Evolutionary conservation across 306 rosid species (phyloP), one percentile per base, ranked within the genome.

Genomic region (Pyrus betulifolia): DNA sequence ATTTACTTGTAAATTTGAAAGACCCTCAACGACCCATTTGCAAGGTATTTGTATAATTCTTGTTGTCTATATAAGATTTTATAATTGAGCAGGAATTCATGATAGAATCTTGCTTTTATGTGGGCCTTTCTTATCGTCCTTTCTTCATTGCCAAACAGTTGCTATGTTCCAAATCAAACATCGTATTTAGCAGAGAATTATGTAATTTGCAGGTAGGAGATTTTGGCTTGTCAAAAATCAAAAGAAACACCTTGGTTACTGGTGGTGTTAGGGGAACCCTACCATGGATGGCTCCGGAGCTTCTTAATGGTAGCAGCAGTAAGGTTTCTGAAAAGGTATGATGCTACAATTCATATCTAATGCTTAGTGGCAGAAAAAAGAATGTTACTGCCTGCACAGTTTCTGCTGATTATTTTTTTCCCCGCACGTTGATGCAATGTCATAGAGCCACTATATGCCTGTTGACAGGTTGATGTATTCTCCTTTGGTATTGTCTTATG

Each of bases 231-330:
- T 93, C 97, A 64, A 93, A 93, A 86, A 90, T 93, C 69, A 93
- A 90, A 78, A 79, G 92, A 74, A 90, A 90, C 77, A 93, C 97
- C 71, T 82, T 93, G 78, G 97, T 93, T 74, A 87, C 97, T 28
- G 97, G 87, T 79, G 97, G 97, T 59, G 96, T 93, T 65, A 81
- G 97, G 58, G 97, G 97, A 22, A 93, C 97, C 60, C 88, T 93
- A 13, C 97, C 97, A 52, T 93, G 97, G 97, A 93, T 93, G 97
- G 97, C 97, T 71, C 96, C 97, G 57, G 97, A 90, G 72, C 84
- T 93, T 45, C 91, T 93, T 74, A 93, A 89, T 78, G 97, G 97
- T 70, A 85, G 94, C 82, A 93, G 97, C 80, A 93, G 85, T 84
- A 93, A 83, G 88, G 97, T 93, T 79, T 90, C 97, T 35, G 97